Percentiles rank a stretch among this genome's conserved stretches.
Conservation (phyloP, 768 basidiomycete genomes). For the Naematelia encephala region DNA sequence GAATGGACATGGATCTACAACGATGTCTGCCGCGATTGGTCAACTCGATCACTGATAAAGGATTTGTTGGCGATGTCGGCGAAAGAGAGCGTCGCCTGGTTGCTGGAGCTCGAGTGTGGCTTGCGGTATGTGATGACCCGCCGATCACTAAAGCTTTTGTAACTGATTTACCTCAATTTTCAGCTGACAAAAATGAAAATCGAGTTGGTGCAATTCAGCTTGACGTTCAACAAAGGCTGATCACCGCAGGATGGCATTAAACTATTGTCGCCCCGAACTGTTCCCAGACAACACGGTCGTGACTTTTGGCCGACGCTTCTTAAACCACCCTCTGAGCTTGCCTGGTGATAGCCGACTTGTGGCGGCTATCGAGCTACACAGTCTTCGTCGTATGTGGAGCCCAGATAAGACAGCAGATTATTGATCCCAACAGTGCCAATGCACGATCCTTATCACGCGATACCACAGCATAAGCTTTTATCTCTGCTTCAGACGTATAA, state of each 20-base stretch:
- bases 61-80: constrained; percentile 5
- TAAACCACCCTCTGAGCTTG: constrained; percentile 13
- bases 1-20: constrained; percentile 21
- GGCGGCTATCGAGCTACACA: constrained; percentile 11
- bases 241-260: constrained; percentile 13
- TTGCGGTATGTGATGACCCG: constrained; percentile 6
- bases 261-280: constrained; percentile 17
- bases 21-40: constrained; percentile 12
- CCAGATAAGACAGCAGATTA: not conserved
- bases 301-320: constrained; percentile 6
- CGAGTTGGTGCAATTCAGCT: constrained; percentile 13
- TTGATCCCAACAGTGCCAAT: not conserved
- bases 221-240: constrained; percentile 3
- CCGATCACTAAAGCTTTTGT: not conserved
- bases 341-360: constrained; percentile 15
- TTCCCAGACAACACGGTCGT: constrained; percentile 12
- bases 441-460: constrained; percentile 8
- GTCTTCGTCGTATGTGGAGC: constrained; percentile 11
- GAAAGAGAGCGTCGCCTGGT: constrained; percentile 15
- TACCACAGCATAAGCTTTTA: constrained; percentile 2
- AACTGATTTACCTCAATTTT: not conserved
- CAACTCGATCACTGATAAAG: constrained; percentile 10
- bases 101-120: constrained; percentile 17
- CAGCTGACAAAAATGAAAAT: constrained; percentile 16
- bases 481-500: constrained; percentile 4